Percentiles rank a stretch among this genome's conserved stretches.
phyloP scores from a whole-genome alignment of 225 moss, liverwort and hornwort genomes.

The Neckera pumila region DNA sequence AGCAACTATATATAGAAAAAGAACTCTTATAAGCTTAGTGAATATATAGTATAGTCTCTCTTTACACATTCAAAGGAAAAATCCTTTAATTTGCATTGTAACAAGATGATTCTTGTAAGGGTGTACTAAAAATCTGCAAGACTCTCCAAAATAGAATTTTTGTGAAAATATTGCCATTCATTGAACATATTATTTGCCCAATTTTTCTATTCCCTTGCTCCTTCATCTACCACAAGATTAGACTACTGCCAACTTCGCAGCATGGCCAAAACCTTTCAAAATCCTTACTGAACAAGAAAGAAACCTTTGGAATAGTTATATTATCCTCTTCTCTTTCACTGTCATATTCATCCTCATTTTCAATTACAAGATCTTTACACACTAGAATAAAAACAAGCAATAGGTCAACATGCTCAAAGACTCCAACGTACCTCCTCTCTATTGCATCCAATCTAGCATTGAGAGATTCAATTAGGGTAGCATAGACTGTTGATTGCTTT shows the following conservation, averaged over 20 bases:
- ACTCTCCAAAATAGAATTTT: not conserved
- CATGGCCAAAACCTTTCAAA: not conserved
- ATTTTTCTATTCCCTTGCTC: not conserved
- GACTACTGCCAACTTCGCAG: not conserved
- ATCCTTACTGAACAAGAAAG: not conserved
- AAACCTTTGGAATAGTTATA: not conserved
- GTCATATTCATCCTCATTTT: not conserved
- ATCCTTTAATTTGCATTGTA: not conserved
- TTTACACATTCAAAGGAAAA: not conserved
- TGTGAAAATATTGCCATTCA: not conserved
- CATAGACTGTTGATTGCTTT: too few species aligned
- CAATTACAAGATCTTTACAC: not conserved
- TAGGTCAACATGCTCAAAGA: too few species aligned
- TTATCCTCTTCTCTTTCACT: not conserved
- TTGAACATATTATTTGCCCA: not conserved
- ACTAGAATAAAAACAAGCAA: too few species aligned
- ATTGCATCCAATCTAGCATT: too few species aligned
- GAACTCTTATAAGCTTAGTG: too few species aligned
- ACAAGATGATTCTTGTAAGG: not conserved
- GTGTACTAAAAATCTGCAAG: not conserved
- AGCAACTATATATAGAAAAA: not conserved
- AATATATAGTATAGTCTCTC: not conserved
- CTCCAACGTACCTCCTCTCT: too few species aligned
- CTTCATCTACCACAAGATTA: not conserved
- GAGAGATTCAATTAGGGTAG: too few species aligned